phyloP scores from a whole-genome alignment of 1,139 yeast genomes.

The Candida sp. region DNA sequence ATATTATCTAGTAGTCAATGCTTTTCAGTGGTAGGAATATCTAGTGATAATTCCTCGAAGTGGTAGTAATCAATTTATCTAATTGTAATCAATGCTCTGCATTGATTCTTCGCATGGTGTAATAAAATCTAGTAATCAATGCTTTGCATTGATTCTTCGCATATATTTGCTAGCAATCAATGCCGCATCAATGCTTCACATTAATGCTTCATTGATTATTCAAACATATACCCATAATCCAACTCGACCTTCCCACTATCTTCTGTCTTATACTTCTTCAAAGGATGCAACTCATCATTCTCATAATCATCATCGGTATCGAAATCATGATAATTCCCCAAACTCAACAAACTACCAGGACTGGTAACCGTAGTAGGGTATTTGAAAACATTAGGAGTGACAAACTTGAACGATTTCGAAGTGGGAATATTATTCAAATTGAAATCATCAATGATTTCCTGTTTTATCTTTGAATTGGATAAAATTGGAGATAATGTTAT shows the following conservation, averaged over 20 bases:
- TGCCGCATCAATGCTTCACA: too few species aligned
- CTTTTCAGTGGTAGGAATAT: too few species aligned
- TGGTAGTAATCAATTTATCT: too few species aligned
- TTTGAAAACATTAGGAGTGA: conserved; percentile 16
- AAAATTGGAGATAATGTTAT: conserved; percentile 1
- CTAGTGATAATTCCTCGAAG: too few species aligned
- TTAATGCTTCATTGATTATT: background rate
- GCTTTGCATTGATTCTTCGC: too few species aligned
- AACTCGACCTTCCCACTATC: background rate
- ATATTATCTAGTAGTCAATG: too few species aligned
- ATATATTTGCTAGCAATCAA: too few species aligned
- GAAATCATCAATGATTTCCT: conserved; percentile 41
- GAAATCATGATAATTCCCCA: background rate
- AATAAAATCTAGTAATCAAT: too few species aligned
- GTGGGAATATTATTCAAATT: conserved; percentile 33
- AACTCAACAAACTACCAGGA: conserved; percentile 1
- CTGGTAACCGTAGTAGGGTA: conserved; percentile 2
- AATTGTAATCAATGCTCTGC: too few species aligned
- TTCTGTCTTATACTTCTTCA: conserved; percentile 1
- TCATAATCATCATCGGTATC: background rate
- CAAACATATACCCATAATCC: conserved; percentile 1
- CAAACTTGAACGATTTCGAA: conserved; percentile 9
- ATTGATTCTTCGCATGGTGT: too few species aligned
- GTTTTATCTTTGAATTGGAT: conserved; percentile 32
- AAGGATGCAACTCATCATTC: background rate